phyloP scores from a whole-genome alignment of 2,329 filamentous ascomycete genomes.

The Hymenoscyphus fructigenus region DNA sequence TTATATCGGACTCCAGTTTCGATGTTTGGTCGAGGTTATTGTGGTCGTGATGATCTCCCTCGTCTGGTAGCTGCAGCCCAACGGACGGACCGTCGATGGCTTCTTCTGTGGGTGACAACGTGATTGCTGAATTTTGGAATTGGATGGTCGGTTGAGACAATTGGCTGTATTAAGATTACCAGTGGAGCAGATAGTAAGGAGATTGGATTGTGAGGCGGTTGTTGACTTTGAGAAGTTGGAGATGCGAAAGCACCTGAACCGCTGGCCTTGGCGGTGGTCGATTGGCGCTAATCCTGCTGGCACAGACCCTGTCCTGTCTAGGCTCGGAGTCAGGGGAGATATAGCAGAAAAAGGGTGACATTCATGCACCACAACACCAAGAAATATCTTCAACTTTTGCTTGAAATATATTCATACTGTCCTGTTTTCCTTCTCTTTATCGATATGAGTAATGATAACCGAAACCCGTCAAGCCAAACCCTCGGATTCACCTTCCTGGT shows the following conservation, averaged over 20 bases:
- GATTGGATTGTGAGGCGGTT: constrained; percentile 1
- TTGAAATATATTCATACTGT: too few species aligned
- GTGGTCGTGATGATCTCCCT: constrained; percentile 15
- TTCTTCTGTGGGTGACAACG: constrained; percentile 49
- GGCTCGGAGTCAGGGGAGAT: background rate
- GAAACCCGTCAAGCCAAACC: background rate
- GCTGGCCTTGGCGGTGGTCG: background rate
- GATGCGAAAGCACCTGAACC: background rate
- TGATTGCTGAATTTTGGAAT: constrained; percentile 38
- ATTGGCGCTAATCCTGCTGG: background rate
- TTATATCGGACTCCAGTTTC: constrained; percentile 38
- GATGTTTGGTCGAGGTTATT: constrained; percentile 27
- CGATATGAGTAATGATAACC: background rate
- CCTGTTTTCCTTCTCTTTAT: too few species aligned
- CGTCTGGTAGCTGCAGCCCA: constrained; percentile 35
- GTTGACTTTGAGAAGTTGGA: constrained; percentile 4
- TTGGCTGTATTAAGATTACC: constrained; percentile 7
- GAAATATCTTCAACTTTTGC: too few species aligned
- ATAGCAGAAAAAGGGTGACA: background rate
- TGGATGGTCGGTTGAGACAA: background rate
- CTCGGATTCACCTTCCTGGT: background rate
- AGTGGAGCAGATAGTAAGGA: background rate
- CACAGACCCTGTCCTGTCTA: background rate
- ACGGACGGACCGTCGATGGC: constrained; percentile 46
- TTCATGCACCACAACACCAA: background rate